phyloP scores from a whole-genome alignment of 257 asterid genomes.

The Solanum piurae region DNA sequence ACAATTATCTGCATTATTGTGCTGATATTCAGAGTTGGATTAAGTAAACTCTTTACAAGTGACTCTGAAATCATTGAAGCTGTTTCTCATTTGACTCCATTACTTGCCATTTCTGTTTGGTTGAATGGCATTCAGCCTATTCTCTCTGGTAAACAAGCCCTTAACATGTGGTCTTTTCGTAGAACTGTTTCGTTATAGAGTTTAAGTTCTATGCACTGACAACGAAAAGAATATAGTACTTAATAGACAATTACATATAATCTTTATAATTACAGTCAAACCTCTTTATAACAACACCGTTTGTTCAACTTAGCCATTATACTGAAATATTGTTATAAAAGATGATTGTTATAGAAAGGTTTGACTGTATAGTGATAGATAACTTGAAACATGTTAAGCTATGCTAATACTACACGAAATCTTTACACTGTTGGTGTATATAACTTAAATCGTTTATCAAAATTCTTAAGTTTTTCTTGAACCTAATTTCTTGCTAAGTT shows the following conservation, averaged over 20 bases:
- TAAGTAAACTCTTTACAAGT: slow-evolving; percentile 17
- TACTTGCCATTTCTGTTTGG: slow-evolving; percentile 23
- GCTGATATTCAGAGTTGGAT: slow-evolving; percentile 11
- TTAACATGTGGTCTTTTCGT: not conserved
- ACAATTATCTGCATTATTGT: slow-evolving; percentile 8
- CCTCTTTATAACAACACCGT: not conserved
- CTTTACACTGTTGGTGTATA: not conserved
- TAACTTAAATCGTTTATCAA: not conserved
- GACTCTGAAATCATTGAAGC: slow-evolving; percentile 16
- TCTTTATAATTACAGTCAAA: not conserved
- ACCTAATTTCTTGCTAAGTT: not conserved
- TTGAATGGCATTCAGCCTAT: slow-evolving; percentile 21
- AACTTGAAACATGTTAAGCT: not conserved
- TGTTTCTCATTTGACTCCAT: slow-evolving; percentile 11
- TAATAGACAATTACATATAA: not conserved
- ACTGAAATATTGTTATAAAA: not conserved
- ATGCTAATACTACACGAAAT: not conserved
- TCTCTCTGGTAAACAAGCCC: slow-evolving; percentile 8
- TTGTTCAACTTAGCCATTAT: not conserved
- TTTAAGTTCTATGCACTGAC: not conserved
- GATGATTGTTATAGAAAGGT: not conserved
- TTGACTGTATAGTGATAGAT: not conserved
- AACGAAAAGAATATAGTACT: not conserved
- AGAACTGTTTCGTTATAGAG: not conserved
- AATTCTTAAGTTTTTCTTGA: not conserved